Evolutionary conservation across 768 basidiomycete genomes (phyloP).

Genomic region (Royoungia palumana): DNA sequence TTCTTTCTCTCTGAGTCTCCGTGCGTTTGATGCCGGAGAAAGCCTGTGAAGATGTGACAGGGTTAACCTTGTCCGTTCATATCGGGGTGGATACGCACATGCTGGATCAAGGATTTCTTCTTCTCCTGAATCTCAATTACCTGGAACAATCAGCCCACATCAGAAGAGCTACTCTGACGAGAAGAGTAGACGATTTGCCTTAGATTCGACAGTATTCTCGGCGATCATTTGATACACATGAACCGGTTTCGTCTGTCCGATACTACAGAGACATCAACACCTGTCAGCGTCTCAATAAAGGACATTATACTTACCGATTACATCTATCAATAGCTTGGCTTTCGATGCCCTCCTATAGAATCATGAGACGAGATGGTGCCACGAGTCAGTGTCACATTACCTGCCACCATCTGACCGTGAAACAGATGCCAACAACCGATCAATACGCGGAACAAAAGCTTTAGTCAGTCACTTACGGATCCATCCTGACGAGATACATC

Average conservation of each 20-base stretch:
- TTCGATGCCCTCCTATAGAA: constrained; percentile 69
- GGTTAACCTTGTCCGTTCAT: not conserved
- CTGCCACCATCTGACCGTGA: constrained; percentile 73
- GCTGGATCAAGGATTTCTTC: constrained; percentile 76
- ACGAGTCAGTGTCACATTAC: constrained; percentile 26
- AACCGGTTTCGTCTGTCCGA: constrained; percentile 80
- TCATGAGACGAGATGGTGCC: constrained; percentile 8
- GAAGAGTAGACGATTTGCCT: constrained; percentile 41
- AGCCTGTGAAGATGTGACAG: constrained; percentile 45
- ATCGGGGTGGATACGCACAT: constrained; percentile 40
- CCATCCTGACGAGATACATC: constrained; percentile 53
- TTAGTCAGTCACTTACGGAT: constrained; percentile 56
- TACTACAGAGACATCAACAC: constrained; percentile 33
- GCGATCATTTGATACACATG: constrained; percentile 89
- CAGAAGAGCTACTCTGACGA: not conserved
- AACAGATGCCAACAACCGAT: constrained; percentile 3
- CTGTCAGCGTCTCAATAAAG: not conserved
- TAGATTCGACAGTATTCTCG: constrained; percentile 84
- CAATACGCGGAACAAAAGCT: constrained; percentile 8
- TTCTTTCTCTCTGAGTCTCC: constrained; percentile 72
- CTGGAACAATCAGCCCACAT: constrained; percentile 27
- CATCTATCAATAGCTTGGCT: constrained; percentile 80
- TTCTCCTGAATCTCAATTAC: constrained; percentile 83
- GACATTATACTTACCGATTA: constrained; percentile 49
- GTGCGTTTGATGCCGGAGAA: constrained; percentile 78